Percentiles rank a stretch among this genome's conserved stretches.
Evolutionary conservation across 139 green algal species (phyloP).

Genomic region (Diplosphaera chodatii): DNA sequence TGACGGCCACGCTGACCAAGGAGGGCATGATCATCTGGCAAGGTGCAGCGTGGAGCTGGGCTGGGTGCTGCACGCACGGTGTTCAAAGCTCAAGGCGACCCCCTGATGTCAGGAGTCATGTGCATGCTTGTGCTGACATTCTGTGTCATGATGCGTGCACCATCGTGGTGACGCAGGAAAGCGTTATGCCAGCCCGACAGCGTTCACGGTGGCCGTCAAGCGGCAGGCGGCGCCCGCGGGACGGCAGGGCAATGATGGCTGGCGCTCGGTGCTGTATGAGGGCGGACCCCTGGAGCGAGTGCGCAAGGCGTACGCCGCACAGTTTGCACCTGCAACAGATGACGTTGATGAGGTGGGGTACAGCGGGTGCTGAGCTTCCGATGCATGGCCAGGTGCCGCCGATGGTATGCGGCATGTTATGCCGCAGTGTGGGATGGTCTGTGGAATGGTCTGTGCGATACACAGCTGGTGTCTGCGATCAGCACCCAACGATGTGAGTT

Average conservation of each 20-base stretch:
- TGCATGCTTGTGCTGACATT: not conserved
- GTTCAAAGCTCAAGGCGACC: too few relatives aligned
- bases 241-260: conserved; percentile 68
- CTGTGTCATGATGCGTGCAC: too few relatives aligned
- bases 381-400: too few relatives aligned
- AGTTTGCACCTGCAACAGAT: not conserved
- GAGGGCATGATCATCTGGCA: conserved; percentile 45
- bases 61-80: too few relatives aligned
- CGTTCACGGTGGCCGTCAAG: conserved; percentile 61
- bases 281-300: conserved; percentile 29
- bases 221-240: conserved; percentile 38
- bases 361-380: not conserved
- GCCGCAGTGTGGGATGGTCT: too few relatives aligned
- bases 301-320: not conserved
- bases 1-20: conserved; percentile 27
- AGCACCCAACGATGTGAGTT: too few relatives aligned
- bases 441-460: too few relatives aligned
- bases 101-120: not conserved
- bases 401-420: too few relatives aligned
- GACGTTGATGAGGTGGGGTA: not conserved
- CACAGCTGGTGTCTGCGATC: too few relatives aligned
- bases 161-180: conserved; percentile 32
- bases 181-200: conserved; percentile 36
- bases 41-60: conserved; percentile 25
- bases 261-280: conserved; percentile 53